Evolutionary conservation across 225 moss, liverwort and hornwort species (phyloP), one percentile per base, ranked within the genome.

Genomic region (Climacium dendroides): DNA sequence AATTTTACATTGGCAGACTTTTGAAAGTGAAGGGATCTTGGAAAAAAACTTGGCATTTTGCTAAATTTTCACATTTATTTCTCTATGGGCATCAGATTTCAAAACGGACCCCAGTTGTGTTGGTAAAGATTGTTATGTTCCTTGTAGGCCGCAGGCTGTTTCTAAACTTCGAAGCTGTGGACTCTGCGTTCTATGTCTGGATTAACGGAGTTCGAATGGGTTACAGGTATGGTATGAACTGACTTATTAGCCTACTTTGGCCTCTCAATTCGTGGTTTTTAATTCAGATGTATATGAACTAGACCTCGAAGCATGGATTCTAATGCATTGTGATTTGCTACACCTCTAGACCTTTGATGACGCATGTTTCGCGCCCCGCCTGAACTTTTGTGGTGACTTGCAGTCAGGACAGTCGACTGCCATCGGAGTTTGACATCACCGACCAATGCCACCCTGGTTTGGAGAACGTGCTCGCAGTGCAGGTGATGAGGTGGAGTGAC

Each of bases 401-500:
- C 70, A 98, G 99, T 89, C 99, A 99, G 92, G 99, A 99, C 83
- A 97, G 99, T 81, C 94, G 97, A 78, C 83, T 99, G 72, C 99
- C 99, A 57, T 94, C 97, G 34, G 99, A 99, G 71, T 99, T 96
- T 84, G 97, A 99, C 84, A 94, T 97, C 35, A 94, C 97, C 54
- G 85, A 94, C 35, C 91, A 92, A 75, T 97, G 96, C 82, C 92
- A 83, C 73, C 81, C 92, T 61, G 88, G 89, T 66, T 24, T 61
- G 71, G 94, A 95, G 87, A 97, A 97, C 86, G 89, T 94, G 81
- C 80, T 99, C 28, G 97, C 96, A 83, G 99, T 99, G 62, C 99
- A 99, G 93, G 97, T 99, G 52, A 96, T 99, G 94, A 91, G 99
- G 78, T 99, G 99, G 99, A 97, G 99, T 88, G 99, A 99, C 81